Conservation (phyloP, 352 stramenopile species). For the Phytopythium aichiense region DNA sequence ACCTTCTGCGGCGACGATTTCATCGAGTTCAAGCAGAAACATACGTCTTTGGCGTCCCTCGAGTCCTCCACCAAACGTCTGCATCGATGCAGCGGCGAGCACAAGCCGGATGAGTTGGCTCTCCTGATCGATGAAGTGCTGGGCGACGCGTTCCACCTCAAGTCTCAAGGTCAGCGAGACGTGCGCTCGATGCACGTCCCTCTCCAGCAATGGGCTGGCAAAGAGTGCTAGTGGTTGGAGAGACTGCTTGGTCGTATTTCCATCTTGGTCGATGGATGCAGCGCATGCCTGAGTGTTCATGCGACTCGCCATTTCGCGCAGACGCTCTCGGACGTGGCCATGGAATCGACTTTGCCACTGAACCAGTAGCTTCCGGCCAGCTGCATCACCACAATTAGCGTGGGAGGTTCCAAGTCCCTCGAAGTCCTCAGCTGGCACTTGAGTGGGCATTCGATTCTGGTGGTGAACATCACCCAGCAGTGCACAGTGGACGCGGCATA, state of each 20-base stretch:
- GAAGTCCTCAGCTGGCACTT: neutral
- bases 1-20: neutral
- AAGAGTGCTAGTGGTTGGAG: neutral
- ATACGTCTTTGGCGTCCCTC: neutral
- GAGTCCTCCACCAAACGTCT: neutral
- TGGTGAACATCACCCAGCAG: neutral
- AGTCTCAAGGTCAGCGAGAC: neutral
- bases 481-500: slow-evolving; percentile 1
- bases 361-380: neutral
- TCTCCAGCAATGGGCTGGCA: neutral
- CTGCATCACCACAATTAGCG: neutral
- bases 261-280: neutral
- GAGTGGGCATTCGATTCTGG: neutral
- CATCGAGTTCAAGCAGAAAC: neutral
- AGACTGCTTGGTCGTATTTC: neutral
- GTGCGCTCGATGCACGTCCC: neutral
- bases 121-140: neutral
- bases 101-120: neutral
- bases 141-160: neutral
- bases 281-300: neutral
- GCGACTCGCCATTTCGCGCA: neutral
- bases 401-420: too few species aligned
- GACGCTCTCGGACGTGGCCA: neutral
- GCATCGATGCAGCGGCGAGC: neutral
- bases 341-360: neutral